phyloP scores from a whole-genome alignment of 164 flowering plant genomes.

The Vitis rotundifolia region DNA sequence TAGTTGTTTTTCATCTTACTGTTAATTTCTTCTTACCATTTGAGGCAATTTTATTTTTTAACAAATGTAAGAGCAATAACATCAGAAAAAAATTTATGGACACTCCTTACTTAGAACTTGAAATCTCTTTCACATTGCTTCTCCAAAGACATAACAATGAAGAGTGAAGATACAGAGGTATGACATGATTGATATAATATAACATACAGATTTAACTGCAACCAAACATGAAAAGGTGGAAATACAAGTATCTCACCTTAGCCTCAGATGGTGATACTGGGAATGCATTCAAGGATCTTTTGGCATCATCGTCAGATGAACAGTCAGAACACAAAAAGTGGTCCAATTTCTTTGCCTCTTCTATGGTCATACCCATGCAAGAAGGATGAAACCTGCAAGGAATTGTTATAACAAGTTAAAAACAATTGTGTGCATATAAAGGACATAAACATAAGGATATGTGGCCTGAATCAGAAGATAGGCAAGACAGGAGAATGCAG shows the following conservation, averaged over 20 bases:
- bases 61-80: no score
- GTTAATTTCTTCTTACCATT: no score
- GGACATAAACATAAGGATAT: neutral
- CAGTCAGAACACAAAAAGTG: conserved; percentile 63
- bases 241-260: conserved; percentile 33
- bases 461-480: no score
- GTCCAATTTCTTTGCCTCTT: conserved; percentile 63
- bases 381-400: conserved; percentile 66
- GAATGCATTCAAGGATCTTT: conserved; percentile 42
- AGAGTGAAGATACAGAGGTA: no score
- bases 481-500: neutral
- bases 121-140: no score
- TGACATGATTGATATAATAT: no score
- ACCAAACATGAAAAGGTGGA: neutral
- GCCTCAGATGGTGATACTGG: conserved; percentile 43
- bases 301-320: conserved; percentile 51
- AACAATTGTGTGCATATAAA: neutral
- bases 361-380: conserved; percentile 65
- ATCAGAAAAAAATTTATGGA: no score
- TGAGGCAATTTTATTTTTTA: no score
- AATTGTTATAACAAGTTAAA: neutral
- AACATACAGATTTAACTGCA: neutral
- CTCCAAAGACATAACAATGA: no score
- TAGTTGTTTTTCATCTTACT: no score
- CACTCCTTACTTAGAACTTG: no score